phyloP scores from a whole-genome alignment of 2,329 filamentous ascomycete species.

The Colletotrichum kahawae region DNA sequence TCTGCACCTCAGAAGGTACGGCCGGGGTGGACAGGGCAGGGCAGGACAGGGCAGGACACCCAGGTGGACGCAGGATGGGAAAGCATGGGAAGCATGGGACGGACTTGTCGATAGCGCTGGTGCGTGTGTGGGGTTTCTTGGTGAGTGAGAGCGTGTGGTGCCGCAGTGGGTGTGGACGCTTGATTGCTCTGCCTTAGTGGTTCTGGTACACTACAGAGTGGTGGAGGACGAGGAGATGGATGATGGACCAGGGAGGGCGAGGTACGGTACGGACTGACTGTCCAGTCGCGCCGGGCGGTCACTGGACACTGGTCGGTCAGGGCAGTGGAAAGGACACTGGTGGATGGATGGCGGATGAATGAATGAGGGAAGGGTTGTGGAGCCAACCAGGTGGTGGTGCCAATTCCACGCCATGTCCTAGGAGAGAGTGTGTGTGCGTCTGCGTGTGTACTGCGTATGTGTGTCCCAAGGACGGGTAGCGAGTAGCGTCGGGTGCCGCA shows the following conservation, averaged over 20 bases:
- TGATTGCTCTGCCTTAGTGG: not conserved
- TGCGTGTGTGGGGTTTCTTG: not conserved
- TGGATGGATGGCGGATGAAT: not conserved
- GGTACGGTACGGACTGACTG: not conserved
- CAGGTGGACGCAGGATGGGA: not conserved
- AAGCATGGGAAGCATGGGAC: conserved; percentile 2
- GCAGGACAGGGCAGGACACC: not conserved
- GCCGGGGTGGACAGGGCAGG: not conserved
- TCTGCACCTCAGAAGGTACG: not conserved
- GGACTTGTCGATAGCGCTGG: conserved; percentile 18
- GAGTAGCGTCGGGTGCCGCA: not conserved
- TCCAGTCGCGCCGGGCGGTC: not conserved
- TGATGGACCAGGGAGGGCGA: not conserved
- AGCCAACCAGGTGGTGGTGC: conserved; percentile 9
- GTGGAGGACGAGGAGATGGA: not conserved
- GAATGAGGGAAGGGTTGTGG: conserved; percentile 1
- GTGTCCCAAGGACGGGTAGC: not conserved
- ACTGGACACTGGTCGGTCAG: not conserved
- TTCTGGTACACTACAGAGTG: not conserved
- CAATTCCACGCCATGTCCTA: not conserved
- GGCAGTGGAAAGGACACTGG: not conserved
- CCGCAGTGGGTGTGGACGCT: not conserved
- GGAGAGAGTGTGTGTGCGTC: not conserved
- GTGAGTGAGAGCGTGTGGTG: not conserved
- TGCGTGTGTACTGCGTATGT: not conserved